These are phyloP conservation scores for Hyaloscypha finlandica DNA, from an alignment of 495 filamentous ascomycete genomes.

Conservation along the genomic window DNA sequence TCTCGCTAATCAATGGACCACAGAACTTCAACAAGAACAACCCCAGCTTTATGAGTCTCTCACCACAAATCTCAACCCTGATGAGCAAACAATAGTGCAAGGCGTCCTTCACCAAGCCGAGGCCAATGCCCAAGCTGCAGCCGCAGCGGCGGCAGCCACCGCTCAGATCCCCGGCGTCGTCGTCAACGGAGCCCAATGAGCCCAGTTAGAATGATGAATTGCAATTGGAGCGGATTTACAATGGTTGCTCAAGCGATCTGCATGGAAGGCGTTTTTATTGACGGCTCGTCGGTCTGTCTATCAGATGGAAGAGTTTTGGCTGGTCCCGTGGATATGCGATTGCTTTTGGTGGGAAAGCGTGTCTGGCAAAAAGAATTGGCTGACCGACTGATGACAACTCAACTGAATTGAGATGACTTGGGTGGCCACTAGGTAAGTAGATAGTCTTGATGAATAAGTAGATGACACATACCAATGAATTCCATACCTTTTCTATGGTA, in stretches of 20 bases:
- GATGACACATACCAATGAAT: conserved; percentile 16
- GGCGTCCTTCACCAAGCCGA: conserved; percentile 82
- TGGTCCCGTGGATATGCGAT: neutral
- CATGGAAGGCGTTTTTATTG: conserved; percentile 29
- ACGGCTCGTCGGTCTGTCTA: neutral
- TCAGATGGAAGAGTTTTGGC: neutral
- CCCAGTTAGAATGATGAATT: neutral
- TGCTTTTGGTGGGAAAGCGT: neutral
- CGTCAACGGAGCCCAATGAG: conserved; percentile 27
- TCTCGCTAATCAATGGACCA: neutral
- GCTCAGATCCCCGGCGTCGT: conserved; percentile 11
- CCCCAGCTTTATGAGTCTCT: conserved; percentile 84
- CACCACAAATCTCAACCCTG: conserved; percentile 72
- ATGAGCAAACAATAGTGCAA: conserved; percentile 82
- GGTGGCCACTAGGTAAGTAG: conserved; percentile 20
- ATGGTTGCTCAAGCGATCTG: conserved; percentile 30
- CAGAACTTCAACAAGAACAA: conserved; percentile 87
- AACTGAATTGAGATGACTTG: conserved; percentile 4
- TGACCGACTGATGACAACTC: neutral
- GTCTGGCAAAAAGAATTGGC: neutral
- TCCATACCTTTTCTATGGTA: neutral
- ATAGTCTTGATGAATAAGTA: conserved; percentile 17
- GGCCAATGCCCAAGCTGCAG: conserved; percentile 20
- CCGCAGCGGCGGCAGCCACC: conserved; percentile 6
- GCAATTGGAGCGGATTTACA: conserved; percentile 19